Evolutionary conservation across 73 alveolate species (phyloP).

Genomic region (Stentor roeselii): DNA sequence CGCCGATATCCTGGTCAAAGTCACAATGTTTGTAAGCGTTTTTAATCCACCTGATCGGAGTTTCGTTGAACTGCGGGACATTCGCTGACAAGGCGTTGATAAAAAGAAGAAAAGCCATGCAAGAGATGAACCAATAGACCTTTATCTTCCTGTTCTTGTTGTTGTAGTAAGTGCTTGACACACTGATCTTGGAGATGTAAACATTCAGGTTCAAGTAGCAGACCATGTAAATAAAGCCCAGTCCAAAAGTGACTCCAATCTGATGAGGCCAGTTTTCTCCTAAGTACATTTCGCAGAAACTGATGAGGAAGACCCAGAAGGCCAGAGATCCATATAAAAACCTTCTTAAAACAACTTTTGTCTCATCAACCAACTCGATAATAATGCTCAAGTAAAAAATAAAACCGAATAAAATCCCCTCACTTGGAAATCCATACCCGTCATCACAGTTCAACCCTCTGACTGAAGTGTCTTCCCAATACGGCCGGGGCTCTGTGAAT

Average conservation of each 20-base stretch:
- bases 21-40: neutral
- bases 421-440: slow-evolving; percentile 1
- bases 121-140: neutral
- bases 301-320: neutral
- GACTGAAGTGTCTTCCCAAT: neutral
- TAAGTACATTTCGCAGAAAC: neutral
- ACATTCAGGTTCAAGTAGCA: neutral
- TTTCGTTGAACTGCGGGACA: neutral
- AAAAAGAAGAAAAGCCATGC: neutral
- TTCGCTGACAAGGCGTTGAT: neutral
- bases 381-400: neutral
- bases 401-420: neutral
- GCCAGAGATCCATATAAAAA: neutral
- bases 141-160: neutral
- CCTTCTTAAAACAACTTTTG: neutral
- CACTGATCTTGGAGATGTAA: neutral
- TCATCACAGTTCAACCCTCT: slow-evolving; percentile 1
- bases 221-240: neutral
- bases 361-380: neutral
- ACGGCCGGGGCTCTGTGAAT: slow-evolving; percentile 16
- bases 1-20: neutral
- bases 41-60: neutral
- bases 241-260: neutral
- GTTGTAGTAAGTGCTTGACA: neutral
- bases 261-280: slow-evolving; percentile 19